These are phyloP conservation scores for Xylaria sp. DNA, from an alignment of 2,329 filamentous ascomycete genomes.

Conservation along the genomic window DNA sequence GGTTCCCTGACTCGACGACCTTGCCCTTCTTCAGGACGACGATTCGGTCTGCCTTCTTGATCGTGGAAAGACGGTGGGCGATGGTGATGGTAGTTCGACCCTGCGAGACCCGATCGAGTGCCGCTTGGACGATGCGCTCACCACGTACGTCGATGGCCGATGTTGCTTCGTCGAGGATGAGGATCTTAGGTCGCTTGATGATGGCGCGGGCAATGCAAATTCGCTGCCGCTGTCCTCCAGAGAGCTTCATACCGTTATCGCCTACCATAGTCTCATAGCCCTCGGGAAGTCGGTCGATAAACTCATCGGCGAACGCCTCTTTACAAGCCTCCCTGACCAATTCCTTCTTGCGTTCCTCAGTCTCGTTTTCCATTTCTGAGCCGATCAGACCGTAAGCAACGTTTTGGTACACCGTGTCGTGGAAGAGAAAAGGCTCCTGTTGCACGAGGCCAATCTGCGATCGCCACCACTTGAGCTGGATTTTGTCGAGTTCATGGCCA, in stretches of 20 bases:
- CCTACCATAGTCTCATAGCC: slow-evolving; percentile 77
- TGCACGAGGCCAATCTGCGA: slow-evolving; percentile 69
- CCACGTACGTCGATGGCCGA: slow-evolving; percentile 65
- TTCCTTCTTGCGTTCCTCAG: slow-evolving; percentile 60
- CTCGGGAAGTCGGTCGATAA: slow-evolving; percentile 66
- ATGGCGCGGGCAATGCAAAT: slow-evolving; percentile 79
- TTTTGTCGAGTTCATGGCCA: slow-evolving; percentile 58
- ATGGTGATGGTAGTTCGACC: slow-evolving; percentile 75
- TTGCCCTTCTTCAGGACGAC: slow-evolving; percentile 74
- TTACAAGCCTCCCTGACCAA: slow-evolving; percentile 68
- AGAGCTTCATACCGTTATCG: slow-evolving; percentile 77
- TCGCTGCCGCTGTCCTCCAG: slow-evolving; percentile 85
- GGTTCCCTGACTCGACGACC: slow-evolving; percentile 76
- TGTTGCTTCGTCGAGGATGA: slow-evolving; percentile 80
- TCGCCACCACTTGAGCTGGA: slow-evolving; percentile 69
- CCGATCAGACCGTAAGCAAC: slow-evolving; percentile 64
- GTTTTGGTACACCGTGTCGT: slow-evolving; percentile 67
- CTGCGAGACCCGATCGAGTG: slow-evolving; percentile 65
- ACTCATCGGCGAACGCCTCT: slow-evolving; percentile 73
- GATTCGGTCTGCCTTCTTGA: slow-evolving; percentile 79
- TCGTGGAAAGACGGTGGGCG: slow-evolving; percentile 75
- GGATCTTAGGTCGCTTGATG: slow-evolving; percentile 71
- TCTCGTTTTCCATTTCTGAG: slow-evolving; percentile 57
- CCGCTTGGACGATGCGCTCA: slow-evolving; percentile 67
- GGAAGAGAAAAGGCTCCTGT: slow-evolving; percentile 72